A percentile compares a stretch with the other conserved stretches of the same genome.
Conservation (phyloP, 1,139 yeast genomes). For the Candida pseudocylindracea region DNA sequence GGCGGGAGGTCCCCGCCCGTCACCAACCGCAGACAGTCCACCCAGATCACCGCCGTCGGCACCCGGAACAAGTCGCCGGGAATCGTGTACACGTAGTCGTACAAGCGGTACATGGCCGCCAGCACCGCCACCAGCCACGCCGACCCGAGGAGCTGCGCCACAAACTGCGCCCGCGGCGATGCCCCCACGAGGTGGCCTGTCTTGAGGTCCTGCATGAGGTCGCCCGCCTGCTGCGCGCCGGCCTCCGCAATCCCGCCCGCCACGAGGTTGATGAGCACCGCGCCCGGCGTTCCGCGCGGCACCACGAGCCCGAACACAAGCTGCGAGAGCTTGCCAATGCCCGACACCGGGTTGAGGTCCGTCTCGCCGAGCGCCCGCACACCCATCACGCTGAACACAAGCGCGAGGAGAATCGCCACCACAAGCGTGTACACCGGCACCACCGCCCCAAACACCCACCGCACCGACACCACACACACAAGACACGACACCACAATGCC, state of each 20-base stretch:
- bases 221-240: constrained; percentile 98
- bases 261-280: constrained; percentile 62
- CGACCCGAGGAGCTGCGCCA: constrained; percentile 79
- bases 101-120: constrained; percentile 60
- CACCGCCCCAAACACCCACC: constrained; percentile 41
- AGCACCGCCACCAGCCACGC: constrained; percentile 63
- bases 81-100: constrained; percentile 60
- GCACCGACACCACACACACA: constrained; percentile 41
- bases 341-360: constrained; percentile 90
- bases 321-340: constrained; percentile 88
- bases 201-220: constrained; percentile 88
- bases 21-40: constrained; percentile 83
- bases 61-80: constrained; percentile 67
- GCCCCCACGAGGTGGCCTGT: constrained; percentile 89
- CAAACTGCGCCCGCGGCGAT: constrained; percentile 76
- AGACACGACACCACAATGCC: constrained; percentile 50
- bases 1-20: constrained; percentile 85
- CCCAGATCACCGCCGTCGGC: constrained; percentile 94
- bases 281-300: constrained; percentile 60
- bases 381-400: constrained; percentile 63
- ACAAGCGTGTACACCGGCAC: constrained; percentile 54
- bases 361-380: constrained; percentile 94
- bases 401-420: constrained; percentile 50
- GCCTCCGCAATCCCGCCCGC: constrained; percentile 98
- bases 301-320: constrained; percentile 62